These are phyloP conservation scores for Iberis pinnata DNA, from an alignment of 345 rosid species.

Conservation along the genomic window DNA sequence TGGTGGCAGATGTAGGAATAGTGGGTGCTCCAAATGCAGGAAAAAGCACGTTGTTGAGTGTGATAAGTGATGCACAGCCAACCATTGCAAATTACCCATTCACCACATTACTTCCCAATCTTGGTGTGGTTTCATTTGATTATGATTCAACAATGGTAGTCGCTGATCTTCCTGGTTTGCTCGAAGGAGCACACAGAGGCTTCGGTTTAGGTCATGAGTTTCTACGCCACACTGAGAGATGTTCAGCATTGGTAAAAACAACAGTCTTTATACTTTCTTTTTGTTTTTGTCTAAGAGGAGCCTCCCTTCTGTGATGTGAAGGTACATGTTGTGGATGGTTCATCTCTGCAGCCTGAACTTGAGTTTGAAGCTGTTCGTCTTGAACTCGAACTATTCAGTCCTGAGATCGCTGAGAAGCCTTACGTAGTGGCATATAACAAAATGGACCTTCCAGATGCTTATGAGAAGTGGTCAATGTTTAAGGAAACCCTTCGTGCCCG, in stretches of 20 bases:
- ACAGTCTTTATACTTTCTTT: conserved; percentile 17
- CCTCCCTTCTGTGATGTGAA: conserved; percentile 29
- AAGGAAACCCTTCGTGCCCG: conserved; percentile 53
- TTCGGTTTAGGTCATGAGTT: conserved; percentile 93
- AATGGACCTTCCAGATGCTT: conserved; percentile 89
- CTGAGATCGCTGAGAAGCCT: conserved; percentile 77
- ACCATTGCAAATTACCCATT: conserved; percentile 82
- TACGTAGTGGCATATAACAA: conserved; percentile 75
- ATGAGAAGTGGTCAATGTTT: conserved; percentile 65
- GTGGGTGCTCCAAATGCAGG: conserved; percentile 97
- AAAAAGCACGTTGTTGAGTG: conserved; percentile 84
- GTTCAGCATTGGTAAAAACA: conserved; percentile 74
- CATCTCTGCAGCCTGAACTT: conserved; percentile 67
- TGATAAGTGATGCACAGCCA: conserved; percentile 85
- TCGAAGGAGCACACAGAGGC: conserved; percentile 93
- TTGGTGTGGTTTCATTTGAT: conserved; percentile 90
- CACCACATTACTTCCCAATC: conserved; percentile 90
- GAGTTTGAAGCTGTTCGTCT: conserved; percentile 95
- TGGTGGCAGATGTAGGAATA: conserved; percentile 87
- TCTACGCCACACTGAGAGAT: conserved; percentile 86
- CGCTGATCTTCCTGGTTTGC: conserved; percentile 95
- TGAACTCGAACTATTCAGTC: conserved; percentile 85
- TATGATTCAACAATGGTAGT: conserved; percentile 86
- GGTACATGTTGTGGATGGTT: conserved; percentile 93
- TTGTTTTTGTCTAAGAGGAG: not conserved